These are phyloP conservation scores for Cryptococcus maquisensis DNA, from an alignment of 1,284 basidiomycete genomes.

Conservation along the genomic window DNA sequence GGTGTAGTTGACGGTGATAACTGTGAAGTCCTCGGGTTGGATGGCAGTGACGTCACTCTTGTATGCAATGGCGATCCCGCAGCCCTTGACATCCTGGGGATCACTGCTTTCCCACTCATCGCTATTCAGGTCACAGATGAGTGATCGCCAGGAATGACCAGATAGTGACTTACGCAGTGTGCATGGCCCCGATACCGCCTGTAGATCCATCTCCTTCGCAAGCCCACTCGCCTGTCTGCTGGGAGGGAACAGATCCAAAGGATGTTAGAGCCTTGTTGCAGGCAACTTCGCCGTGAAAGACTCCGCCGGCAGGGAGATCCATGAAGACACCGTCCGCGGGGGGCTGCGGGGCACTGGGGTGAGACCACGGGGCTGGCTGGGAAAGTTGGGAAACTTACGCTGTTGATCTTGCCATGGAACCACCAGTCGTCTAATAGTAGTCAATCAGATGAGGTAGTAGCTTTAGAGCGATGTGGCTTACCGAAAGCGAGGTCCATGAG, in stretches of 20 bases:
- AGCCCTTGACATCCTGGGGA: slow-evolving; percentile 39
- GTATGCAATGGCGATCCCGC: slow-evolving; percentile 32
- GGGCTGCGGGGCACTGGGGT: slow-evolving; percentile 15
- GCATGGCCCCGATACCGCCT: slow-evolving; percentile 39
- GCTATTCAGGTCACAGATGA: neutral
- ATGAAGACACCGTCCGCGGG: slow-evolving; percentile 33
- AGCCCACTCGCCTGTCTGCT: slow-evolving; percentile 27
- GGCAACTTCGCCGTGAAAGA: slow-evolving; percentile 32
- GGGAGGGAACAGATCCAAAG: slow-evolving; percentile 19
- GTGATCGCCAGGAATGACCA: too few relatives aligned
- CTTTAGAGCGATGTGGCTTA: too few relatives aligned
- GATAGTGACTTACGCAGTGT: slow-evolving; percentile 18
- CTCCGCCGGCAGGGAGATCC: slow-evolving; percentile 39
- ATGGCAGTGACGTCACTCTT: slow-evolving; percentile 30
- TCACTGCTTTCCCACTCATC: slow-evolving; percentile 28
- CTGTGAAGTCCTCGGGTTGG: slow-evolving; percentile 36
- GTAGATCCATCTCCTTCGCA: slow-evolving; percentile 23
- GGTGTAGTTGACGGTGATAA: slow-evolving; percentile 33
- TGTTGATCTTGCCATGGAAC: slow-evolving; percentile 52
- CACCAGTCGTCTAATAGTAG: slow-evolving; percentile 56
- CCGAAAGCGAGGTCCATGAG: slow-evolving; percentile 55
- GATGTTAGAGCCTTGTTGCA: slow-evolving; percentile 34
- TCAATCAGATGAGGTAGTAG: too few relatives aligned
- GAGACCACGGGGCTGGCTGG: too few relatives aligned
- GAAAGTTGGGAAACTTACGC: too few relatives aligned